These are phyloP conservation scores for Exophiala phaeomuriformis DNA, from an alignment of 2,329 filamentous ascomycete genomes.

Conservation along the genomic window DNA sequence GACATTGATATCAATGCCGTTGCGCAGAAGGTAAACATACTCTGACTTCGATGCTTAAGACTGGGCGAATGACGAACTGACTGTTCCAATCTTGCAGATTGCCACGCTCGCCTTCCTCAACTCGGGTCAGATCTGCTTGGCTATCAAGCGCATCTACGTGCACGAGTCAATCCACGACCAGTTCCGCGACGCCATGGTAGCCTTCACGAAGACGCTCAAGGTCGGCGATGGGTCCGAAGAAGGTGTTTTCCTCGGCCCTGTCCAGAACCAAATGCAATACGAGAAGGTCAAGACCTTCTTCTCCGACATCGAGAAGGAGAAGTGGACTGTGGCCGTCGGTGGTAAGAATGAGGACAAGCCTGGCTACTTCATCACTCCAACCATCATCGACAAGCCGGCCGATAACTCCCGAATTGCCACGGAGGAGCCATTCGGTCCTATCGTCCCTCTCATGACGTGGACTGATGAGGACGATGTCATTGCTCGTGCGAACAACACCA, in stretches of 20 bases:
- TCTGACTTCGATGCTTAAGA: not conserved
- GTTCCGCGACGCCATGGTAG: constrained; percentile 45
- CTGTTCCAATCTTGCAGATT: constrained; percentile 8
- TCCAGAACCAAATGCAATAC: constrained; percentile 61
- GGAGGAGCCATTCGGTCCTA: constrained; percentile 59
- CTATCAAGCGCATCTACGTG: constrained; percentile 52
- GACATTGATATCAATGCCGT: constrained; percentile 51
- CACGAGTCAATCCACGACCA: constrained; percentile 48
- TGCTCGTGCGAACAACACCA: constrained; percentile 46
- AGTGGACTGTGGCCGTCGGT: constrained; percentile 49
- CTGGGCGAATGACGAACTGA: not conserved
- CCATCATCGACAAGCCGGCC: constrained; percentile 53
- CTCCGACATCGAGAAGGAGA: constrained; percentile 49
- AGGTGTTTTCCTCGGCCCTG: constrained; percentile 51
- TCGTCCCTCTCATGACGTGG: constrained; percentile 58
- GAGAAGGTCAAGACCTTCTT: constrained; percentile 53
- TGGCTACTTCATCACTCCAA: constrained; percentile 52
- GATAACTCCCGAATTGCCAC: constrained; percentile 49
- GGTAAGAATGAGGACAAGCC: constrained; percentile 37
- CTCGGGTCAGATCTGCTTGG: constrained; percentile 52
- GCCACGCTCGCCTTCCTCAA: constrained; percentile 51
- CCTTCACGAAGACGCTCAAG: constrained; percentile 31
- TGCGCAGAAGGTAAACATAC: constrained; percentile 36
- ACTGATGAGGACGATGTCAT: constrained; percentile 54
- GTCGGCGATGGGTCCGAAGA: constrained; percentile 34